These are phyloP conservation scores for Margaritispora aquatica DNA, from an alignment of 495 filamentous ascomycete genomes.

Conservation along the genomic window DNA sequence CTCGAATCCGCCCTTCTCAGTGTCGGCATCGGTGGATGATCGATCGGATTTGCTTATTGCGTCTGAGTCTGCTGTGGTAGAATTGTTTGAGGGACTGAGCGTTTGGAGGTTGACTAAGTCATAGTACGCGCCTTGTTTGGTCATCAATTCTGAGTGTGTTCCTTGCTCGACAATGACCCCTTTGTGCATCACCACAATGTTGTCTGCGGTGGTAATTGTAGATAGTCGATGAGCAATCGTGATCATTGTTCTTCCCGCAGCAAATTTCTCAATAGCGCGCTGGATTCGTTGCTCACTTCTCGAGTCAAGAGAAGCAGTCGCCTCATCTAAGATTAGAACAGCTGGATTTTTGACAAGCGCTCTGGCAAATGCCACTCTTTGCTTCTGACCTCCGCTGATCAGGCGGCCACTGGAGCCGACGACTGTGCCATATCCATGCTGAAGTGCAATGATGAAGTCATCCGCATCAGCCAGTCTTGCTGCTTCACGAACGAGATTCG, in stretches of 20 bases:
- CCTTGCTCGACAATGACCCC: slow-evolving; percentile 52
- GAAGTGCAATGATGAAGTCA: slow-evolving; percentile 36
- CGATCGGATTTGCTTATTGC: not conserved
- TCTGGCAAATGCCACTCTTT: slow-evolving; percentile 56
- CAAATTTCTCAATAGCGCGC: slow-evolving; percentile 51
- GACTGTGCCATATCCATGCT: slow-evolving; percentile 41
- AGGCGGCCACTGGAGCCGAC: slow-evolving; percentile 41
- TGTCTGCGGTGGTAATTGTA: slow-evolving; percentile 50
- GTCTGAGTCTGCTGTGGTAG: not conserved
- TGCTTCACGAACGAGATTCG: slow-evolving; percentile 26
- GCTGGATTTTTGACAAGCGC: slow-evolving; percentile 63
- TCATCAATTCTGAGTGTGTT: slow-evolving; percentile 36
- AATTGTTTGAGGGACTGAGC: slow-evolving; percentile 9
- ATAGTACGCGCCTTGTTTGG: slow-evolving; percentile 27
- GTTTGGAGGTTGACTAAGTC: slow-evolving; percentile 29
- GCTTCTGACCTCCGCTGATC: slow-evolving; percentile 50
- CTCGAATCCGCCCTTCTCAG: not conserved
- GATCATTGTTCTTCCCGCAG: slow-evolving; percentile 54
- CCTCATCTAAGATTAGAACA: slow-evolving; percentile 70
- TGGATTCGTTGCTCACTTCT: slow-evolving; percentile 64
- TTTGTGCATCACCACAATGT: slow-evolving; percentile 54
- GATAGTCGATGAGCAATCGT: slow-evolving; percentile 54
- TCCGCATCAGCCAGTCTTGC: slow-evolving; percentile 33
- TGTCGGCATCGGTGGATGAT: not conserved
- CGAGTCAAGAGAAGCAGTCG: slow-evolving; percentile 65